Evolutionary conservation across 306 rosid species (phyloP), one percentile per base, ranked within the genome.

Genomic region (Carpinus fangiana): DNA sequence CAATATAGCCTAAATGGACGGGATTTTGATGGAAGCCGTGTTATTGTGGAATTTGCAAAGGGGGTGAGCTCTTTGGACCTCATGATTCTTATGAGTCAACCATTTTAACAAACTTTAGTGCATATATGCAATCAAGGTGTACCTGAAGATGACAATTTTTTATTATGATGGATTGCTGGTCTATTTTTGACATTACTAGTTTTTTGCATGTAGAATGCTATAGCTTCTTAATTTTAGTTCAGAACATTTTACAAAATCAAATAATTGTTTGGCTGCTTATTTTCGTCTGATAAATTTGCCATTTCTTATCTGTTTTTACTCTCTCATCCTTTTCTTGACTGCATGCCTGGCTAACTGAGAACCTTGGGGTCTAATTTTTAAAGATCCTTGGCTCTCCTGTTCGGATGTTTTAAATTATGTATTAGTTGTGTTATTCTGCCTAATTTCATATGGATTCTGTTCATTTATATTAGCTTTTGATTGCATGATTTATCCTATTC

Each of bases 1-100:
- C 90, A 93, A 78, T 88, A 90, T 80, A 79, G 83, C 82, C 81
- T 92, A 81, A 90, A 92, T 84, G 97, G 94, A 8, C 92, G 97
- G 12, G 97, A 92, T 0, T 73, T 90, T 45, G 94, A 92, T 28
- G 97, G 97, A 52, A 90, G 87, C 73, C 93, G 94, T 43, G 75
- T 92, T 50, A 79, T 90, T 80, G 97, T 92, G 59, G 97, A 92
- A 76, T 88, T 92, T 76, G 91, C 97, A 0, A 90, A 88, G 76
- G 97, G 95, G 90, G 97, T 90, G 80, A 52, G 87, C 12, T 12
- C 5, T 72, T 72, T 57, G 52, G 76, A 50, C 36, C 34, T 38
- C 56, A 72, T 38, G 43, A 7, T 48, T 20, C 52, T 55, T 68
- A 14, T 14, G 31, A 31, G 5, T 73, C 47, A 38, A 23, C 13